Percentiles rank a stretch among this genome's conserved stretches.
phyloP scores from a whole-genome alignment of 345 rosid species.

The Corymbia maculata region DNA sequence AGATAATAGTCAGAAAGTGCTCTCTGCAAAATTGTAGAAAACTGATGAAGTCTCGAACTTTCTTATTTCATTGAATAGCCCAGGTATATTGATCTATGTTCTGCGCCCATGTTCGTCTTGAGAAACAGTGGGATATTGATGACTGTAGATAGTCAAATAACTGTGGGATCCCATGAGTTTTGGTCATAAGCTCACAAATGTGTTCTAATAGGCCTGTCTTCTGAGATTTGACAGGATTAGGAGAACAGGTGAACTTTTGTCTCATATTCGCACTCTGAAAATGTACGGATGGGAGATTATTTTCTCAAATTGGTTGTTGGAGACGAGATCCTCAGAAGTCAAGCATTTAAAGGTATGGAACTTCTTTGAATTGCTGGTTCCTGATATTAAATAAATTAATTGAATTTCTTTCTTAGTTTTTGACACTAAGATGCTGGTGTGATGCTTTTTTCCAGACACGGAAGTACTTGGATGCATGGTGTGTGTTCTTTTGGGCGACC shows the following conservation, averaged over 20 bases:
- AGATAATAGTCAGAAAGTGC: neutral
- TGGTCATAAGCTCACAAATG: neutral
- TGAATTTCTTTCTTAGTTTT: neutral
- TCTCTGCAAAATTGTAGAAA: neutral
- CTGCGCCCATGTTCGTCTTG: neutral
- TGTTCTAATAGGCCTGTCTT: neutral
- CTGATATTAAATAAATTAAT: neutral
- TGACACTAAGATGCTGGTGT: neutral
- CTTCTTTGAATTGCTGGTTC: neutral
- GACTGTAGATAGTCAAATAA: neutral
- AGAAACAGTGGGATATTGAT: neutral
- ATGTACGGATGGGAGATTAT: slow-evolving; percentile 86
- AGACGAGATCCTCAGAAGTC: slow-evolving; percentile 73
- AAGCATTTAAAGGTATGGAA: slow-evolving; percentile 63
- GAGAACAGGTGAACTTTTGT: slow-evolving; percentile 76
- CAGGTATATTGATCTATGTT: neutral
- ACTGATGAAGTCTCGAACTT: neutral
- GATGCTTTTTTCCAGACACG: slow-evolving; percentile 43
- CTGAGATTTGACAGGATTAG: slow-evolving; percentile 50
- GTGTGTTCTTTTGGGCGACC: slow-evolving; percentile 98
- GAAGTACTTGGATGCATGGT: slow-evolving; percentile 96
- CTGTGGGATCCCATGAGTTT: neutral
- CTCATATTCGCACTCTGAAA: slow-evolving; percentile 75
- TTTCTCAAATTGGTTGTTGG: slow-evolving; percentile 71
- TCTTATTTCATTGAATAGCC: neutral